These are phyloP conservation scores for Curvularia sp. DNA, from an alignment of 2,329 filamentous ascomycete species.

Conservation along the genomic window DNA sequence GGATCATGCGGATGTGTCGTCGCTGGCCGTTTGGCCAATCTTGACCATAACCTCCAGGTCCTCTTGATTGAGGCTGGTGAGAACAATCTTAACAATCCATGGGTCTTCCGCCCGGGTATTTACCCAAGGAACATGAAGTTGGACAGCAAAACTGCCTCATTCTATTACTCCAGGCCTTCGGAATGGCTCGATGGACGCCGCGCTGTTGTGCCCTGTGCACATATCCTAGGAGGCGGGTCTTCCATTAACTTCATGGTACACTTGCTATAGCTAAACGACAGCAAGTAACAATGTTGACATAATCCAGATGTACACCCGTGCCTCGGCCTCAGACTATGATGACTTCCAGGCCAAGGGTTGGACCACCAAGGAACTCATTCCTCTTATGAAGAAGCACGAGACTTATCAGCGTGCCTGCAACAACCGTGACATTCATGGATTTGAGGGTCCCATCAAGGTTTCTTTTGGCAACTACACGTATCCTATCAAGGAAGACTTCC, in stretches of 20 bases:
- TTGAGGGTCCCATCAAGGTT: constrained; percentile 81
- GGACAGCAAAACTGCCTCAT: constrained; percentile 81
- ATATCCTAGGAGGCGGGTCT: constrained; percentile 74
- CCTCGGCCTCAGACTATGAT: constrained; percentile 76
- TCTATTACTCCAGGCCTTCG: constrained; percentile 79
- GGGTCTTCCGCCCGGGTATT: constrained; percentile 76
- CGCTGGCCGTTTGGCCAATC: constrained; percentile 69
- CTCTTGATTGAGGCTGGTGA: constrained; percentile 75
- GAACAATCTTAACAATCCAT: constrained; percentile 79
- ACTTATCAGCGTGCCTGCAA: constrained; percentile 69
- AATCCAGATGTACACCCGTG: constrained; percentile 75
- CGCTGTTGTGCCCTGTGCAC: constrained; percentile 76
- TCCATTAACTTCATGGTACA: constrained; percentile 79
- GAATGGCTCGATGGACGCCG: constrained; percentile 74
- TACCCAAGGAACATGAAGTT: constrained; percentile 82
- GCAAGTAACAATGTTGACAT: background rate
- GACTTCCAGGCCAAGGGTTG: constrained; percentile 83
- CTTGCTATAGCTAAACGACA: too few species aligned
- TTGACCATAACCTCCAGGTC: constrained; percentile 76
- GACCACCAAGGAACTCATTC: constrained; percentile 76
- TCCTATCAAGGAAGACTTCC: constrained; percentile 82
- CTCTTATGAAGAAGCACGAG: constrained; percentile 81
- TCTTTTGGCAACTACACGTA: constrained; percentile 82
- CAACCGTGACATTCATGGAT: constrained; percentile 73
- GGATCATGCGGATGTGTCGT: constrained; percentile 68